Base-by-base conservation (phyloP, 176 grass and related monocot species). In the Phoenix roebelenii region DNA sequence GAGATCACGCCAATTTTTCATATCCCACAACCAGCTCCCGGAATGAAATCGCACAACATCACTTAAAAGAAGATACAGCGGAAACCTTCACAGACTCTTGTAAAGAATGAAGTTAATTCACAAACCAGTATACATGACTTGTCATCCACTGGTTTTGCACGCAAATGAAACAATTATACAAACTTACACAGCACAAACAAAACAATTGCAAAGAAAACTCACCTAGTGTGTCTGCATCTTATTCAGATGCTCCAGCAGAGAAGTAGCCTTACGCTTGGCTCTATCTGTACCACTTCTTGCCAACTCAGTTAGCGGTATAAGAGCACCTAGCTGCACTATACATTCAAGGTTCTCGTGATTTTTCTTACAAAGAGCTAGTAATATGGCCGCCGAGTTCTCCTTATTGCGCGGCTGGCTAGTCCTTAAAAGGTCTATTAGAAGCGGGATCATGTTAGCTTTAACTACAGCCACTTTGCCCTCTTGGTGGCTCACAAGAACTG, bases 301-400 rank as follows among this genome's bases (percentile, higher is more conserved):
- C 63, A 98, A 59, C 76, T 98, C 94, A 16, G 88, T 89, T 57
- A 98, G 67, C 1, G 88, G 94, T 79, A 93, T 83, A 67, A 93
- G 62, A 50, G 88, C 94, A 66, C 88, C 94, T 66, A 98, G 74
- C 79, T 85, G 79, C 23, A 82, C 84, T 73, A 86, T 89, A 32
- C 85, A 93, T 58, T 84, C 82, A 15, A 93, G 82, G 80, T 98
- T 98, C 64, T 93, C 88, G 17, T 75, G 67, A 73, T 93, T 88
- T 65, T 85, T 98, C 76, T 93, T 93, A 80, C 94, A 93, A 59
- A 98, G 94, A 9, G 94, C 88, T 4, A 98, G 88, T 25, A 98
- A 68, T 80, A 98, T 92, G 3, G 84, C 94, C 16, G 88, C 94
- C 1, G 79, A 70, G 15, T 98, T 93, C 79, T 98, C 94, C 82